A percentile compares a stretch with the other conserved stretches of the same genome.
Conservation (phyloP, 306 rosid species). For the Mimosa bimucronata region DNA sequence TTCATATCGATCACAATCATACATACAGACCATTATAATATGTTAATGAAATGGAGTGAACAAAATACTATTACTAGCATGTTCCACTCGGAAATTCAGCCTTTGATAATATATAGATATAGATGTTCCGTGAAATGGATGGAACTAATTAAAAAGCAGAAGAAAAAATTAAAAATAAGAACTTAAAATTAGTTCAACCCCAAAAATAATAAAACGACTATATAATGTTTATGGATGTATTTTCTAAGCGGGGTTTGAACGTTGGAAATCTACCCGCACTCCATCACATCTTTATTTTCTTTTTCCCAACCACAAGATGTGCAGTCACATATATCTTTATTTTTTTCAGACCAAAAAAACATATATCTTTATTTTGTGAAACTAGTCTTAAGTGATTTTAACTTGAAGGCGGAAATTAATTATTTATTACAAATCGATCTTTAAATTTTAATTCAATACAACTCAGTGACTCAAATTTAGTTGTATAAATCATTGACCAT, state of each 20-base stretch:
- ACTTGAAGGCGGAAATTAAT: no score
- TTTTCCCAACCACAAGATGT: no score
- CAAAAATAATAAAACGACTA: neutral
- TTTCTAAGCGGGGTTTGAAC: neutral
- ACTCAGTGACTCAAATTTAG: no score
- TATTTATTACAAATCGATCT: no score
- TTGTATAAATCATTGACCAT: no score
- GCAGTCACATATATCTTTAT: no score
- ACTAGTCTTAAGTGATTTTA: no score
- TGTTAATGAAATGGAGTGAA: neutral
- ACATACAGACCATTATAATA: neutral
- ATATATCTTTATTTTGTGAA: no score
- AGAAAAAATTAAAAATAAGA: no score
- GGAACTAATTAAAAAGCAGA: neutral
- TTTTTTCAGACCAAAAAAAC: no score
- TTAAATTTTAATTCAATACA: no score
- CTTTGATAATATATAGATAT: neutral
- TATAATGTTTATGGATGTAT: neutral
- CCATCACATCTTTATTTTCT: neutral
- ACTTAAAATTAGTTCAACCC: neutral
- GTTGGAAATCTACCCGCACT: neutral
- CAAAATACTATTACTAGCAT: neutral
- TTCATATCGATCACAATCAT: neutral
- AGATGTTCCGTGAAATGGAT: neutral
- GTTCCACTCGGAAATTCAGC: neutral